These are phyloP conservation scores for Torulaspora gathmanii DNA, from an alignment of 805 yeast genomes.

Conservation along the genomic window DNA sequence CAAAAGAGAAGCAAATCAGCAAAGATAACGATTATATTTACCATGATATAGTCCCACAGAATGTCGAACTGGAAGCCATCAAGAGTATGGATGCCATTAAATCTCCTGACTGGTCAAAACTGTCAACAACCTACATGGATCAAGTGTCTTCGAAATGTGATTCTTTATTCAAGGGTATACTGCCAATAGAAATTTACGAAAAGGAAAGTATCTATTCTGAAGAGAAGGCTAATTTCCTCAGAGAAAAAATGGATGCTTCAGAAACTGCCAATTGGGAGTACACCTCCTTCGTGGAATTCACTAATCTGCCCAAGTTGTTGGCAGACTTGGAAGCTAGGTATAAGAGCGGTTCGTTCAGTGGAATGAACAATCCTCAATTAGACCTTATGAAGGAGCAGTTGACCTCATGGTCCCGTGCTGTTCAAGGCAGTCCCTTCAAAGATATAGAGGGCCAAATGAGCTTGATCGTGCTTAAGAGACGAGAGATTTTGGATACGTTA, in stretches of 20 bases:
- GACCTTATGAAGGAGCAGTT: conserved; percentile 33
- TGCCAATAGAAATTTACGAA: conserved; percentile 85
- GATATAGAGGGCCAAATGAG: conserved; percentile 36
- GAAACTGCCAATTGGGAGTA: conserved; percentile 79
- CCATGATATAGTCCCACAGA: conserved; percentile 68
- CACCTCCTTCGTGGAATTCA: conserved; percentile 70
- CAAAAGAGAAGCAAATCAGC: conserved; percentile 41
- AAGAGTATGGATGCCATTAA: conserved; percentile 60
- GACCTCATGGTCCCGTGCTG: conserved; percentile 26
- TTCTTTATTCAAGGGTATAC: conserved; percentile 69
- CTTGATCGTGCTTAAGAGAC: conserved; percentile 34
- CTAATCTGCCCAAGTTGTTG: conserved; percentile 67
- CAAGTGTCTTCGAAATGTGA: conserved; percentile 36
- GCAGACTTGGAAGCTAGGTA: conserved; percentile 44
- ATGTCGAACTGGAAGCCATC: conserved; percentile 31
- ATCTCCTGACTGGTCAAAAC: conserved; percentile 62
- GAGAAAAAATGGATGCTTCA: conserved; percentile 67
- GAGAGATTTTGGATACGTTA: conserved; percentile 34
- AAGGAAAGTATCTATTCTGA: conserved; percentile 84
- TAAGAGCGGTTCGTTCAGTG: conserved; percentile 30
- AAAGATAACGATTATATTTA: conserved; percentile 89
- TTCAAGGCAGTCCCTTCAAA: conserved; percentile 27
- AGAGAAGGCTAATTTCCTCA: conserved; percentile 70
- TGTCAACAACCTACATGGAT: conserved; percentile 41
- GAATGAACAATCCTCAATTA: conserved; percentile 20